Base-by-base conservation (phyloP, 2,329 filamentous ascomycete genomes). In the Cladorrhinum sp. region DNA sequence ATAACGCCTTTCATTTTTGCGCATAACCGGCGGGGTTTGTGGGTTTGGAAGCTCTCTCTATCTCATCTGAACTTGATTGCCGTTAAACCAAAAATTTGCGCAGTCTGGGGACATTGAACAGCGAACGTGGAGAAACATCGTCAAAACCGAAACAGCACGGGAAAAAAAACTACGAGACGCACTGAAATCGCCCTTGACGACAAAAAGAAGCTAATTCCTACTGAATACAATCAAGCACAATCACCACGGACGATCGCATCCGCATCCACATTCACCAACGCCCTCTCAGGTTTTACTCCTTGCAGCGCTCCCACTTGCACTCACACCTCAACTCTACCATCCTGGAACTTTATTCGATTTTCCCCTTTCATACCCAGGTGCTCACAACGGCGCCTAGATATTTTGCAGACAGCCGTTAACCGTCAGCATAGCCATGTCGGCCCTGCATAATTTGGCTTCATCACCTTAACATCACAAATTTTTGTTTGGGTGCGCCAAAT, bases 401-500 rank as follows among this genome's bases (percentile, higher is more conserved):
- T 46, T 46, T 10, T 46, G 42, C 42, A 46, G 42, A 3, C 42
- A 21, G 42, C 42, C 42, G 42, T 46, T 20, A 46, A 46, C 42
- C 42, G 18, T 18, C 42, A 46, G n/a, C 18, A 21, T 16, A 46
- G 18, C 53, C 53, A 55, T 55, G 53, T 55, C 33, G 53, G 24
- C 33, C 10, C 53, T 55, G 42, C 42, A 46, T 46, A 46, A 46
- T 18, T 46, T 46, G 42, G 42, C 42, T 20, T 46, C 18, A 46
- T 46, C 21, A 49, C 54, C 39, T 57, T 57, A 36, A 57, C 54
- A 57, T 57, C 54, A 57, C 54, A 42, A 30, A 28, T 36, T 46
- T 46, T 46, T 46, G 16, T 46, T 46, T 46, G 42, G 42, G 18
- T 18, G 10, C 42, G 42, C 23, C 23, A 24, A 52, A 52, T 8